Evolutionary conservation across 2,329 filamentous ascomycete species (phyloP).

Genomic region (Ambrosiella xylebori): DNA sequence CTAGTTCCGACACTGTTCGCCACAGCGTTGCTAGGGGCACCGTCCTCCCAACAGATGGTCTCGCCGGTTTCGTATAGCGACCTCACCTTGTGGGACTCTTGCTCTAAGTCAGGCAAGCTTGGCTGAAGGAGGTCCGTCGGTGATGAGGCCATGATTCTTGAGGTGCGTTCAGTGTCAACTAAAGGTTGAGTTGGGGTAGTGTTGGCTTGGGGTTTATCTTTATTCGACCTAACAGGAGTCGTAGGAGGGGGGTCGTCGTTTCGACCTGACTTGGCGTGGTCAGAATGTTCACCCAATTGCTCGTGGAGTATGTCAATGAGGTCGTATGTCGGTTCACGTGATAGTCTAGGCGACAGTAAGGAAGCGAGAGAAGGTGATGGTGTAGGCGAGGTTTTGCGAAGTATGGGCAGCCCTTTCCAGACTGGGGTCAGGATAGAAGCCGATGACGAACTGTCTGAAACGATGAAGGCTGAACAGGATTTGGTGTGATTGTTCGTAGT

Average conservation of each 20-base stretch:
- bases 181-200: too few species aligned
- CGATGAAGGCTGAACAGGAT: background rate
- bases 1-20: background rate
- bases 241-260: too few species aligned
- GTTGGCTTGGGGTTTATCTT: too few species aligned
- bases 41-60: slow-evolving; percentile 35
- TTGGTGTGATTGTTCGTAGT: background rate
- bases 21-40: slow-evolving; percentile 15
- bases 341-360: background rate
- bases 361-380: slow-evolving; percentile 11
- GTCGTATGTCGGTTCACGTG: slow-evolving; percentile 9
- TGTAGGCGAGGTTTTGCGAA: slow-evolving; percentile 10
- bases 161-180: too few species aligned
- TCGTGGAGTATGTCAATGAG: slow-evolving; percentile 5
- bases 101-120: slow-evolving; percentile 32
- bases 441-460: background rate
- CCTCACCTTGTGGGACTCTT: slow-evolving; percentile 50
- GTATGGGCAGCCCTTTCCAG: slow-evolving; percentile 5
- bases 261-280: background rate
- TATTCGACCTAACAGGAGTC: too few species aligned
- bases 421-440: background rate
- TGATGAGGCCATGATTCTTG: slow-evolving; percentile 11
- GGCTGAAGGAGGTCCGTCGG: slow-evolving; percentile 37
- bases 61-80: slow-evolving; percentile 45
- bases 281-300: background rate